Evolutionary conservation across 257 asterid species (phyloP), one percentile per base, ranked within the genome.

Genomic region (Nyctanthes arbortristis): DNA sequence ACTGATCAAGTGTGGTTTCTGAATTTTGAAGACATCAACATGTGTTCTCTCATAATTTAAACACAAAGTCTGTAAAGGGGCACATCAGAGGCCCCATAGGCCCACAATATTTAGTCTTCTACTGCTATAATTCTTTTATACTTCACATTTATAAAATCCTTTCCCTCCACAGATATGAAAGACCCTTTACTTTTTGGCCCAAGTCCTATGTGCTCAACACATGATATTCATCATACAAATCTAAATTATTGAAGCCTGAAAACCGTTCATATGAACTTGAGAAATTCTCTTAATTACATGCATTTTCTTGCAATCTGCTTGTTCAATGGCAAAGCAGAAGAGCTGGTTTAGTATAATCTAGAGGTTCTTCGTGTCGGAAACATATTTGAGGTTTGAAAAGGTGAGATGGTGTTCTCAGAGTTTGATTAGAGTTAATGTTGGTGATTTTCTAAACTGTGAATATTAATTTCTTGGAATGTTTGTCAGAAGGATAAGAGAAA

Each of bases 301-400:
- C 77, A 61, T 75, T 73, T 34, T 61, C 75, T 34, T 52, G 31
- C 13, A 32, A 59, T 68, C 71, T 75, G 36, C 68, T 75, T 24
- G 68, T 70, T 73, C 63, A 31, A 92, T 89, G 97, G 95, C 86
- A 24, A 87, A 75, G 83, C 89, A 78, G 88, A 87, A 73, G 83
- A 83, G 84, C 29, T 90, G 93, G 97, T 82, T 90, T 78, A 72
- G 73, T 65, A 31, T 84, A 10, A 57, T 92, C 11, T 88, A 78
- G 86, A 86, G 82, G 76, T 12, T 92, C 22, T 86, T 89, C 75
- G 16, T 87, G 58, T 64, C 92, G 56, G 96, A 82, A 40, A 74
- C 85, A 20, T 81, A 77, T 65, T 82, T 89, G 57, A 83, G 87
- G 79, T 18, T 75, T 62, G 96, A 84, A 4, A 89, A 82, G 98